Conservation (phyloP, 805 yeast genomes). For the Suhomyces sp. region DNA sequence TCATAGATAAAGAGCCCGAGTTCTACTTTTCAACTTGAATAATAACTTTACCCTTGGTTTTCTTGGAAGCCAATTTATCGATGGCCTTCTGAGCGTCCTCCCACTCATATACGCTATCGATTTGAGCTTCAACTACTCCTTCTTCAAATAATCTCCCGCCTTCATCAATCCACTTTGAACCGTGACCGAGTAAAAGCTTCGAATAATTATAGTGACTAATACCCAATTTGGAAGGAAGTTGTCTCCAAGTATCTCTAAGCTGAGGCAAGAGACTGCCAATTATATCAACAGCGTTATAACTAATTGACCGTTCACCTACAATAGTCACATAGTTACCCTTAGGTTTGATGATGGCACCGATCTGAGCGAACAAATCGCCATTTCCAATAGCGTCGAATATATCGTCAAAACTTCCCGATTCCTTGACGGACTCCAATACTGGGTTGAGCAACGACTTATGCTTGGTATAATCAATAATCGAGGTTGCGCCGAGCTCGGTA, state of each 20-base stretch:
- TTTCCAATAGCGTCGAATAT: slow-evolving; percentile 69
- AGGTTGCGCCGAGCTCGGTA: slow-evolving; percentile 53
- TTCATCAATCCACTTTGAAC: slow-evolving; percentile 16
- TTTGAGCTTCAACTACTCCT: slow-evolving; percentile 41
- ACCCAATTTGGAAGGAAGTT: slow-evolving; percentile 14
- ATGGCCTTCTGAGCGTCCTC: slow-evolving; percentile 51
- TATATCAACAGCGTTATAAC: slow-evolving; percentile 20
- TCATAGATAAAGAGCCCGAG: background rate
- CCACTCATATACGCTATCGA: slow-evolving; percentile 55
- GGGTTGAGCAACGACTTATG: slow-evolving; percentile 31
- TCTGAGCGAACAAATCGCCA: slow-evolving; percentile 43
- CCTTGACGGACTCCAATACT: slow-evolving; percentile 33
- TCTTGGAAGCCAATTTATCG: slow-evolving; percentile 43
- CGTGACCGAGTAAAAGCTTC: slow-evolving; percentile 13
- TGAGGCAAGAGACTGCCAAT: background rate
- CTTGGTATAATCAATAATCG: slow-evolving; percentile 55
- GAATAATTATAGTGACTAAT: slow-evolving; percentile 27
- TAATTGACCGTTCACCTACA: slow-evolving; percentile 51
- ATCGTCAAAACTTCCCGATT: slow-evolving; percentile 48
- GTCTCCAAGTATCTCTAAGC: slow-evolving; percentile 3
- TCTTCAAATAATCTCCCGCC: slow-evolving; percentile 42
- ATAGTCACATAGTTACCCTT: slow-evolving; percentile 53
- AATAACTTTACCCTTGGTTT: slow-evolving; percentile 69
- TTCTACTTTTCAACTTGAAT: slow-evolving; percentile 22
- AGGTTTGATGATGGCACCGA: slow-evolving; percentile 43